Percentiles rank a stretch among this genome's conserved stretches.
phyloP scores from a whole-genome alignment of 1,284 basidiomycete species.

The Marasmius sp. region DNA sequence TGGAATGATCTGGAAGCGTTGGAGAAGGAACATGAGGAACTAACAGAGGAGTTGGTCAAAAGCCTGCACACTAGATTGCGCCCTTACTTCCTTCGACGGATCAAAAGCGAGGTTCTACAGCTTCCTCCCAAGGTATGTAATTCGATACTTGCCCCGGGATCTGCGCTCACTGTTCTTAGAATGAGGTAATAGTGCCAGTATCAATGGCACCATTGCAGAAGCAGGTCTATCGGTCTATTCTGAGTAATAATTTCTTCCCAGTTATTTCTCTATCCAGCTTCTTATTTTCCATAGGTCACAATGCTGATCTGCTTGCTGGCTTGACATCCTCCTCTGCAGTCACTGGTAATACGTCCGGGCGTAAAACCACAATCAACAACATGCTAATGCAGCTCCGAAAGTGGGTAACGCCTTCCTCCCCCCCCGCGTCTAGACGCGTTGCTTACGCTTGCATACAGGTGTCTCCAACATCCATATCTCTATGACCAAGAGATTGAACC shows the following conservation, averaged over 20 bases:
- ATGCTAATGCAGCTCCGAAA: constrained; percentile 86
- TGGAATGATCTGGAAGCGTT: constrained; percentile 77
- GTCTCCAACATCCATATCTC: constrained; percentile 90
- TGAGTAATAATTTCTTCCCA: constrained; percentile 47
- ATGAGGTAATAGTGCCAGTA: constrained; percentile 89
- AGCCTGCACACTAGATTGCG: constrained; percentile 78
- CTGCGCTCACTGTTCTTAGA: constrained; percentile 40
- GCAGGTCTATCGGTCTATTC: constrained; percentile 83
- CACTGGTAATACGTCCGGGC: constrained; percentile 30
- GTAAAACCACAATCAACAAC: constrained; percentile 72
- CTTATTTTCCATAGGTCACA: constrained; percentile 51
- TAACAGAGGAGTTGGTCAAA: constrained; percentile 78
- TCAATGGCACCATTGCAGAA: constrained; percentile 89
- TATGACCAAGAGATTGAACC: constrained; percentile 83
- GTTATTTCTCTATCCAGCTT: constrained; percentile 8
- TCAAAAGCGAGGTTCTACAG: constrained; percentile 90
- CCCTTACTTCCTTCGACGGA: constrained; percentile 91
- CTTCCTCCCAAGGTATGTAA: constrained; percentile 82
- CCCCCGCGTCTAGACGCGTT: constrained; percentile 4
- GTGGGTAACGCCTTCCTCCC: constrained; percentile 37
- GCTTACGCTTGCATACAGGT: constrained; percentile 41
- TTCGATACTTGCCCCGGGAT: constrained; percentile 1
- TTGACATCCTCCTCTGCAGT: constrained; percentile 45
- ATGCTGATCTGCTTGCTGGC: constrained; percentile 62
- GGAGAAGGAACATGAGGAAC: constrained; percentile 69